Evolutionary conservation across 495 filamentous ascomycete species (phyloP), one percentile per base, ranked within the genome.

Genomic region (Penicillium taxi): DNA sequence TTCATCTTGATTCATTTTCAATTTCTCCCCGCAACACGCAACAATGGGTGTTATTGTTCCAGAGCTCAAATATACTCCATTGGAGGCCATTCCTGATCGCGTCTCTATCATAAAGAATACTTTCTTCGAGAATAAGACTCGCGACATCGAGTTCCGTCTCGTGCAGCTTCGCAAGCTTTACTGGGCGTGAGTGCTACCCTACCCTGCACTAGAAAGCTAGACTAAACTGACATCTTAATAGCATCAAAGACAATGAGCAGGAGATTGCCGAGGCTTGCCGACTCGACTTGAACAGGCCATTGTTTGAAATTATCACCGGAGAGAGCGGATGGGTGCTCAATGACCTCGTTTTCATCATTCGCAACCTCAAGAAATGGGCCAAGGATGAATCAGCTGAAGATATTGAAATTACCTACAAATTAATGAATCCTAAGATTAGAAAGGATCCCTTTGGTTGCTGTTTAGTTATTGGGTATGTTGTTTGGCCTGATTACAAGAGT

Each of bases 141-240:
- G 83, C 51, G 71, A 82, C 35, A 53, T 95, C 37, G 74, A 82
- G 47, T 98, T 83, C 69, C 75, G 91, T 35, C 69, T 87, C 33
- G 64, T 74, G 12, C 90, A 96, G 70, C 78, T 96, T 24, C 81
- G 87, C 32, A 89, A 86, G 69, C 80, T 96, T 27, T 96, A 93
- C 67, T 95, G 88, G 88, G 88, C 75, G 75, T 80, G 54, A 66
- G 64, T 49, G 40, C 2, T n/a, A 20, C 21, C 30, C 14, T 7
- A 11, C 21, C 7, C 22, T 13, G 9, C 18, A 18, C 20, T 9
- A 5, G n/a, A n/a, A 33, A 9, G 20, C 15, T 15, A 9, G 5
- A 26, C 1, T 2, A 7, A 3, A 28, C 15, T 56, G 35, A 50
- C 47, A 9, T 20, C 4, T 20, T 12, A 3, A 23, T 20, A 80